A percentile compares a stretch with the other conserved stretches of the same genome.
phyloP scores from a whole-genome alignment of 1,284 basidiomycete genomes.

The Boletus semigastroideus region DNA sequence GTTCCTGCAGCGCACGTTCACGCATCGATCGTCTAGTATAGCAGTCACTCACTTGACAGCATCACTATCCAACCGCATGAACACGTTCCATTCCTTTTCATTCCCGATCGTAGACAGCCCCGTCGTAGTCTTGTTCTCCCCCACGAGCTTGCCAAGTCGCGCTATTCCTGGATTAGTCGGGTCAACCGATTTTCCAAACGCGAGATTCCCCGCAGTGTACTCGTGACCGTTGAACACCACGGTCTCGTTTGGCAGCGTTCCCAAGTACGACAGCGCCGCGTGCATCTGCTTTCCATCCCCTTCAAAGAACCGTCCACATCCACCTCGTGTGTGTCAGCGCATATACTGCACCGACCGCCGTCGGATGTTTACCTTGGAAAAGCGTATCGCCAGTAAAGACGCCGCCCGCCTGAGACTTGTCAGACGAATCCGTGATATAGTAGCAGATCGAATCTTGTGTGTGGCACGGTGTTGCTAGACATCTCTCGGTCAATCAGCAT shows the following conservation, averaged over 20 bases:
- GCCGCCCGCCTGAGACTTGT: conserved; percentile 57
- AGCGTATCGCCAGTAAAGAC: conserved; percentile 98
- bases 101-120: conserved; percentile 83
- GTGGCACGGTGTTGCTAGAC: conserved; percentile 91
- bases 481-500: conserved; percentile 44
- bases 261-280: conserved; percentile 73
- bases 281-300: conserved; percentile 88
- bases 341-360: neutral
- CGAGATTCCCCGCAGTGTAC: conserved; percentile 73
- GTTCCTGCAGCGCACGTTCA: conserved; percentile 33
- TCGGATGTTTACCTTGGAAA: conserved; percentile 48
- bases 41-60: conserved; percentile 53
- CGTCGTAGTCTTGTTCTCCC: conserved; percentile 58
- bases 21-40: neutral
- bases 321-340: conserved; percentile 85
- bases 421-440: conserved; percentile 62
- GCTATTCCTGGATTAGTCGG: conserved; percentile 58
- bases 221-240: conserved; percentile 92
- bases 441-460: conserved; percentile 97
- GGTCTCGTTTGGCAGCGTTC: conserved; percentile 77
- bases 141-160: conserved; percentile 54
- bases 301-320: conserved; percentile 98
- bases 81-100: conserved; percentile 85
- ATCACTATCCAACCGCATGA: conserved; percentile 68
- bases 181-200: conserved; percentile 68